Evolutionary conservation across 106 monocot species (phyloP).

Genomic region (Allium sativum): DNA sequence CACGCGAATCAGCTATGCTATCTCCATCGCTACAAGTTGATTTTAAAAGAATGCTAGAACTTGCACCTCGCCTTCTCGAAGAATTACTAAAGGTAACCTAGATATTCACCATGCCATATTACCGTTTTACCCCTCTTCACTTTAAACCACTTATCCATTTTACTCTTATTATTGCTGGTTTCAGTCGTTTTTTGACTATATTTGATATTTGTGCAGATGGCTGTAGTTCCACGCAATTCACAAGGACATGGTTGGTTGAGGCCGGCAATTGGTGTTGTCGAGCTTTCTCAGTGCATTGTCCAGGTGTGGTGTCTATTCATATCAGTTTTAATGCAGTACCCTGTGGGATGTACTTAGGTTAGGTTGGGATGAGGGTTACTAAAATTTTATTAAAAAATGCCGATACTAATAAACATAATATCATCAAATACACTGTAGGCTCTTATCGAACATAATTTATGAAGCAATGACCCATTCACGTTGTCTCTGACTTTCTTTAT

Average conservation of each 20-base stretch:
- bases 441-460: no score
- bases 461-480: no score
- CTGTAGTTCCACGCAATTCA: constrained; percentile 68
- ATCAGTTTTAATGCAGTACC: not conserved
- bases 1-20: constrained; percentile 40
- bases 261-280: constrained; percentile 86
- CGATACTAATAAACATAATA: no score
- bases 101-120: not conserved
- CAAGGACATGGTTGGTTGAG: constrained; percentile 87
- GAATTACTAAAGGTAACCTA: constrained; percentile 64
- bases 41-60: constrained; percentile 75
- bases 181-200: no score
- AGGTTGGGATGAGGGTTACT: no score
- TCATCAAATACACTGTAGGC: no score
- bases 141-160: not conserved
- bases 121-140: not conserved
- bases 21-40: constrained; percentile 53
- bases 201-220: constrained; percentile 42
- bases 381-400: no score
- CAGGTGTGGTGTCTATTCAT: constrained; percentile 36
- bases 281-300: constrained; percentile 89
- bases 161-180: no score
- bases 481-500: no score
- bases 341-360: not conserved
- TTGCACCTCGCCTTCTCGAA: constrained; percentile 88